Conservation (phyloP, 164 flowering plant species). For the Aristolochia fimbriata region DNA sequence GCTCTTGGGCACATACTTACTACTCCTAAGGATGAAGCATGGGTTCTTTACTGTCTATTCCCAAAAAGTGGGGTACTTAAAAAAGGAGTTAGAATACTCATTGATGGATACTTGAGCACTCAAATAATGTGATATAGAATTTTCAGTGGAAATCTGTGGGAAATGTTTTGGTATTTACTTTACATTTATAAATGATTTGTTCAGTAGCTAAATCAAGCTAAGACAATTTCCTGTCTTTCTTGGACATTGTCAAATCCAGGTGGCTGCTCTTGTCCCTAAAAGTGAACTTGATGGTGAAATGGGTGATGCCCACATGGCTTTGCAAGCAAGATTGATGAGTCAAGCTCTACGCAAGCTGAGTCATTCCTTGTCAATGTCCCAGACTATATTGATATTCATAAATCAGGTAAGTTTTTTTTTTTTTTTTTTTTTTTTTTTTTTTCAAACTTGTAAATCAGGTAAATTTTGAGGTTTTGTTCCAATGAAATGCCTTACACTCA, state of each 20-base stretch:
- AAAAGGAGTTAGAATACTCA: too few species aligned
- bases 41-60: too few species aligned
- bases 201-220: not conserved
- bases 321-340: conserved; percentile 99
- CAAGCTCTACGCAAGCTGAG: conserved; percentile 95
- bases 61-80: too few species aligned
- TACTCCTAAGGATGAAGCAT: too few species aligned
- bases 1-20: too few species aligned
- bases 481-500: too few species aligned
- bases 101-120: too few species aligned
- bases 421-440: too few species aligned
- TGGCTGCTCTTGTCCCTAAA: conserved; percentile 95
- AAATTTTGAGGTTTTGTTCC: not conserved
- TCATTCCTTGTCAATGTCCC: conserved; percentile 79
- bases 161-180: not conserved
- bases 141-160: not conserved
- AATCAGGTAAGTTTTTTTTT: conserved; percentile 75
- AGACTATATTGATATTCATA: conserved; percentile 68
- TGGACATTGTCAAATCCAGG: conserved; percentile 26
- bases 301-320: conserved; percentile 99
- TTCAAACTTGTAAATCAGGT: conserved; percentile 99
- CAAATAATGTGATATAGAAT: not conserved
- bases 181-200: not conserved
- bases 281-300: conserved; percentile 97
- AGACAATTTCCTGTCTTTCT: not conserved